Base-by-base conservation (phyloP, 805 yeast genomes). In the Myxozyma sirexii region DNA sequence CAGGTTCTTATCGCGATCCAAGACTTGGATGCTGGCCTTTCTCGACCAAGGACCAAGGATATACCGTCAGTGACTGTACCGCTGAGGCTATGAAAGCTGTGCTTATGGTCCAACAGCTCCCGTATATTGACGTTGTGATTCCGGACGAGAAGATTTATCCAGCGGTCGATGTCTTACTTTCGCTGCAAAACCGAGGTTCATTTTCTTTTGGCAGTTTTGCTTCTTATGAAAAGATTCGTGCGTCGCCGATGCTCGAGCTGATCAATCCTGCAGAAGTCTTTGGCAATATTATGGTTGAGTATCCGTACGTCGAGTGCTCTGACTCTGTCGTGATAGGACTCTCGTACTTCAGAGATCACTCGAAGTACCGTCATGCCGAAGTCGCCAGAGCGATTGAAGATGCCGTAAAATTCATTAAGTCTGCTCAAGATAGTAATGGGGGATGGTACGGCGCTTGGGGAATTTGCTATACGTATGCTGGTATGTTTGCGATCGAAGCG, bases 401-500 rank as follows among this genome's bases (percentile, higher is more conserved):
- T 55, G 98, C 97, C 0, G 80, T 90, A 15, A 73, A 80, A 3
- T 94, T 87, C 69, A 88, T 94, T 45, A 82, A 81, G 51, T 73
- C 77, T 2, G 82, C 82, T 1, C 99, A 94, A 73, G 77, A 79
- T 45, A 69, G 70, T 0, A 97, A 94, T 73, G 99, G 99, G 0
- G 85, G 96, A 13, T 94, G 98, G 98, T 96, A 92, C 72, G 99
- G 99, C 0, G 85, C 90, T 42, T 94, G 99, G 99, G 99, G 99
- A 38, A 86, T 94, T 4, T 94, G 99, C 71, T 91, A 80, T 71
- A 89, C 97, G 0, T 94, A 94, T 73, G 98, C 98, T 0, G 88
- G 91, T 1, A 94, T 94, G 99, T 94, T 94, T 81, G 99, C 99
- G 0, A 74, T 94, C 29, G 99, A 94, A 68, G 98, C 98, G 0